Conservation (phyloP, 306 rosid genomes). For the Lathyrus sativus region DNA sequence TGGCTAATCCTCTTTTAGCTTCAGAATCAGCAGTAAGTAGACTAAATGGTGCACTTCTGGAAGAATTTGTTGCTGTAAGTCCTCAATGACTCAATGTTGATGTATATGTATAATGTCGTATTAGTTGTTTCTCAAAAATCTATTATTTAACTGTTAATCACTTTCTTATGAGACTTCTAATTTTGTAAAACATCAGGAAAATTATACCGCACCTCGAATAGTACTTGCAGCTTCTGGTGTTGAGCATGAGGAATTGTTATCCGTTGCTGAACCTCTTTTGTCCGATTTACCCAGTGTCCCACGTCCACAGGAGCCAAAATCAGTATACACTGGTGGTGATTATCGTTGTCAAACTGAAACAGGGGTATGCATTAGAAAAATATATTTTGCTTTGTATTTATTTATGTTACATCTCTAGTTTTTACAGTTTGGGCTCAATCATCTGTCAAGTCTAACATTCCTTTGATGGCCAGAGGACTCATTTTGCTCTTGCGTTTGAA, state of each 20-base stretch:
- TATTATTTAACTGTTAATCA: neutral
- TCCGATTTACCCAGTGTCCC: slow-evolving; percentile 74
- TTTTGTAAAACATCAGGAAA: slow-evolving; percentile 63
- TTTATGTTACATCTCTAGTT: slow-evolving; percentile 9
- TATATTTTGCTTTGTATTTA: slow-evolving; percentile 24
- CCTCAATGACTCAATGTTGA: slow-evolving; percentile 5
- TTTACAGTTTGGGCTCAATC: slow-evolving; percentile 27
- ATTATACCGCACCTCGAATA: slow-evolving; percentile 79
- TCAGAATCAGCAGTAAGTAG: slow-evolving; percentile 64
- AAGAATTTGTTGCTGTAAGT: slow-evolving; percentile 92
- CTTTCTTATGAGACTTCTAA: slow-evolving; percentile 27
- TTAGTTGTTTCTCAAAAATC: slow-evolving; percentile 9
- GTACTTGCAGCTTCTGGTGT: slow-evolving; percentile 94
- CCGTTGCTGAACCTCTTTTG: slow-evolving; percentile 85
- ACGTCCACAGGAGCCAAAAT: slow-evolving; percentile 64
- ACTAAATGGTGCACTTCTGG: slow-evolving; percentile 64
- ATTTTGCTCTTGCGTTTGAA: slow-evolving; percentile 94
- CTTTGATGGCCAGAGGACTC: slow-evolving; percentile 69
- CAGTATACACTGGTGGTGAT: slow-evolving; percentile 86
- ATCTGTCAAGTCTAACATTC: slow-evolving; percentile 29
- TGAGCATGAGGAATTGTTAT: slow-evolving; percentile 81
- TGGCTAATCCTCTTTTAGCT: slow-evolving; percentile 86
- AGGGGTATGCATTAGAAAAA: slow-evolving; percentile 61
- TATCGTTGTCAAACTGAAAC: slow-evolving; percentile 78
- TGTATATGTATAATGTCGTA: slow-evolving; percentile 15